Evolutionary conservation across 345 rosid genomes (phyloP).

Genomic region (Eucalyptus melliodora): DNA sequence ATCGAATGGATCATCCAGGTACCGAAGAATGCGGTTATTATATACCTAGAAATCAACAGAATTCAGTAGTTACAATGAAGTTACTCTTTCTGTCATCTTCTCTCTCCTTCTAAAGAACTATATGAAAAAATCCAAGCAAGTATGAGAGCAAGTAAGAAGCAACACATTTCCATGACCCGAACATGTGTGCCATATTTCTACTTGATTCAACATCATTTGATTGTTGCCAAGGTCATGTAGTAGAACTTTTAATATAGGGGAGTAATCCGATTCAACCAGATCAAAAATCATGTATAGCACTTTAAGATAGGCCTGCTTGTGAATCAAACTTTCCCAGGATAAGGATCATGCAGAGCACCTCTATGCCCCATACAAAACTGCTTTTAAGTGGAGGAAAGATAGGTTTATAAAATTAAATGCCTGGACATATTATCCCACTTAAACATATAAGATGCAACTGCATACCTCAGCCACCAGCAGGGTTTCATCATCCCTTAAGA

Average conservation of each 20-base stretch:
- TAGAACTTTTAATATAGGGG: neutral
- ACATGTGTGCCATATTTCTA: neutral
- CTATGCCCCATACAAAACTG: neutral
- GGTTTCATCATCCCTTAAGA: conserved; percentile 36
- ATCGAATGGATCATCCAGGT: conserved; percentile 37
- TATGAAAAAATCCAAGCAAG: neutral
- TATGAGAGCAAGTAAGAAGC: neutral
- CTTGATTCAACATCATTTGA: neutral
- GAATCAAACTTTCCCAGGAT: neutral
- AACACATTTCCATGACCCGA: neutral
- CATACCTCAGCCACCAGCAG: conserved; percentile 60
- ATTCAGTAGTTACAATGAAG: neutral
- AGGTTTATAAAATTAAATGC: neutral
- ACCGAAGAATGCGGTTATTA: conserved; percentile 24
- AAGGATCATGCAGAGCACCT: neutral
- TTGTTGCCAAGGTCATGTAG: neutral
- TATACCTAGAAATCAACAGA: conserved; percentile 22
- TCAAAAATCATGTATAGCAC: neutral
- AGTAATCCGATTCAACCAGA: neutral
- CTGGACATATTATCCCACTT: neutral
- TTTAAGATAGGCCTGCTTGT: neutral
- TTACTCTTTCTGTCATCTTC: neutral
- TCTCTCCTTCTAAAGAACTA: neutral
- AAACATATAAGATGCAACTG: neutral
- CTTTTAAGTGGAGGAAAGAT: neutral